Percentiles rank a stretch among this genome's conserved stretches.
Evolutionary conservation across 257 asterid genomes (phyloP).

Genomic region (Galeopsis tetrahit): DNA sequence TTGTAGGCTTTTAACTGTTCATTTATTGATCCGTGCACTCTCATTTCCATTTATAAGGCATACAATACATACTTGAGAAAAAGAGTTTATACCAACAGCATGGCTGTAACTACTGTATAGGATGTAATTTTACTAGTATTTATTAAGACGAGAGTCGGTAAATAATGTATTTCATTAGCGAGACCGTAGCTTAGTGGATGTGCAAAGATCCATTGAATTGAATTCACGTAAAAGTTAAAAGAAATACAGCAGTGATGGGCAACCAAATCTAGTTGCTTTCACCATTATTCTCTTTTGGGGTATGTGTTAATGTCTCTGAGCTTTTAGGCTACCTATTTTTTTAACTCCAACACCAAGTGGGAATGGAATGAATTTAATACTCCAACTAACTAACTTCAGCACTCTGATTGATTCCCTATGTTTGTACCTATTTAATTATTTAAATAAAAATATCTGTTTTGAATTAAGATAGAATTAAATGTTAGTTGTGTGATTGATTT

Average conservation of each 20-base stretch:
- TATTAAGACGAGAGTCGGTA: background rate
- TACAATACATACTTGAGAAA: background rate
- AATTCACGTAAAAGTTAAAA: slow-evolving; percentile 12
- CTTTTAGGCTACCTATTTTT: slow-evolving; percentile 33
- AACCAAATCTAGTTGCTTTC: slow-evolving; percentile 51
- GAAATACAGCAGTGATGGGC: slow-evolving; percentile 48
- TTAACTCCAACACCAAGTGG: slow-evolving; percentile 41
- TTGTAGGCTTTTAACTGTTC: slow-evolving; percentile 34
- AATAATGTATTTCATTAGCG: background rate
- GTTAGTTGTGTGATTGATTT: slow-evolving; percentile 3
- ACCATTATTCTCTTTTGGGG: slow-evolving; percentile 32
- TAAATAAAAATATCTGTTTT: slow-evolving; percentile 1
- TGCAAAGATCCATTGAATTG: slow-evolving; percentile 26
- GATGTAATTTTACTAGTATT: background rate
- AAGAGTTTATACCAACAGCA: slow-evolving; percentile 21
- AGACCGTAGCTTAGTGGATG: slow-evolving; percentile 13
- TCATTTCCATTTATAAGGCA: slow-evolving; percentile 25
- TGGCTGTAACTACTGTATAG: slow-evolving; percentile 10
- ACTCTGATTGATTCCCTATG: slow-evolving; percentile 28
- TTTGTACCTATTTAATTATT: slow-evolving; percentile 23
- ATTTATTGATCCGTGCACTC: slow-evolving; percentile 43
- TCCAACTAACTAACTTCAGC: slow-evolving; percentile 32
- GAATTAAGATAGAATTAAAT: background rate
- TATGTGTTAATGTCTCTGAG: slow-evolving; percentile 30
- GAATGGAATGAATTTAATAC: slow-evolving; percentile 34